Evolutionary conservation across 257 asterid species (phyloP).

Genomic region (Perilla frutescens): DNA sequence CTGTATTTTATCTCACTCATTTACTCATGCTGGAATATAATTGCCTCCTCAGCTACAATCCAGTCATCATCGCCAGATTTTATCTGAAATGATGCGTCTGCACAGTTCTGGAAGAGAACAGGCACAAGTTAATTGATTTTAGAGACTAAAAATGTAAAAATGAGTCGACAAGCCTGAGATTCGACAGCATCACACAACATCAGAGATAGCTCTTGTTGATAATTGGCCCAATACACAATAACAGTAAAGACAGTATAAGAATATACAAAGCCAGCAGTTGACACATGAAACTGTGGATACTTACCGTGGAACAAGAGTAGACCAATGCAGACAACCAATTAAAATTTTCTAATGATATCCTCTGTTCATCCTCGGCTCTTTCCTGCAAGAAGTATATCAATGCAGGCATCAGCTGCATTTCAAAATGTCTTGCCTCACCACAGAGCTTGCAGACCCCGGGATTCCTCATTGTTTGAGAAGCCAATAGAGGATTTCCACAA

Average conservation of each 20-base stretch:
- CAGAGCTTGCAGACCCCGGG: constrained; percentile 66
- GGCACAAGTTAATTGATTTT: constrained; percentile 9
- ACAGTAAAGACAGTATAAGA: background rate
- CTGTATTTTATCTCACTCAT: background rate
- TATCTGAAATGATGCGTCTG: constrained; percentile 31
- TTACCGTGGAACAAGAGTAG: constrained; percentile 80
- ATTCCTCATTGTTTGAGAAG: constrained; percentile 51
- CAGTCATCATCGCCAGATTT: constrained; percentile 51
- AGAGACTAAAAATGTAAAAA: background rate
- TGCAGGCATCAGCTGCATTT: constrained; percentile 94
- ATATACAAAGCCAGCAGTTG: background rate
- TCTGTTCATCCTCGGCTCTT: constrained; percentile 55
- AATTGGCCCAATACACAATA: background rate
- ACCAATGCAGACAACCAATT: constrained; percentile 78
- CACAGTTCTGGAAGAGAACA: constrained; percentile 62
- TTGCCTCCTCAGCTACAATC: constrained; percentile 76
- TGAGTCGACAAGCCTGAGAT: too few species aligned
- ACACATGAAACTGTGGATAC: constrained; percentile 13
- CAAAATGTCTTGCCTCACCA: constrained; percentile 73
- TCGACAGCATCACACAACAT: too few species aligned
- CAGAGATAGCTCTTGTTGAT: background rate
- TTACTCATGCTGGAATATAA: constrained; percentile 65
- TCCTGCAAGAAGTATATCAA: constrained; percentile 76
- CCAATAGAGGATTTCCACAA: constrained; percentile 78
- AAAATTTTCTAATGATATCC: constrained; percentile 53